A percentile compares a stretch with the other conserved stretches of the same genome.
phyloP scores from a whole-genome alignment of 1,284 basidiomycete species.

The Inonotus obliquus region DNA sequence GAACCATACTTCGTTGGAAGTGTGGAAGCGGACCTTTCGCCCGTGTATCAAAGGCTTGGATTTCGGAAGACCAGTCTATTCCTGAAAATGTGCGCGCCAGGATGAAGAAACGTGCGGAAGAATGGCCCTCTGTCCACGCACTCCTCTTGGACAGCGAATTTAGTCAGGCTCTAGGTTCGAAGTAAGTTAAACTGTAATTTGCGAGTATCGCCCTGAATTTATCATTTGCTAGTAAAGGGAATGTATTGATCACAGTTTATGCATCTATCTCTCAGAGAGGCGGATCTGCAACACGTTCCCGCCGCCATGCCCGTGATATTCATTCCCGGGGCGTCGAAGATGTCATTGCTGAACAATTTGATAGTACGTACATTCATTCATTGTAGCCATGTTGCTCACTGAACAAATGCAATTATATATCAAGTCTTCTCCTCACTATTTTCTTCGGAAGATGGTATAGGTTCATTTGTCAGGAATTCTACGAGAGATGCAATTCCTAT shows the following conservation, averaged over 20 bases:
- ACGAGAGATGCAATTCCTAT: slow-evolving; percentile 22
- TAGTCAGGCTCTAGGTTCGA: neutral
- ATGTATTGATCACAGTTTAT: neutral
- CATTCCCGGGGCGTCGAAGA: neutral
- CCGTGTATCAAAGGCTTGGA: slow-evolving; percentile 40
- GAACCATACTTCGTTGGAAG: slow-evolving; percentile 28
- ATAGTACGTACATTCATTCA: neutral
- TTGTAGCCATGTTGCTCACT: neutral
- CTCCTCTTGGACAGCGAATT: slow-evolving; percentile 41
- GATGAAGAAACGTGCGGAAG: slow-evolving; percentile 33
- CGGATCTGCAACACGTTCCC: neutral
- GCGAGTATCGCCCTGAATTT: neutral
- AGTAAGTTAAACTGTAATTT: neutral
- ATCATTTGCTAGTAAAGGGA: neutral
- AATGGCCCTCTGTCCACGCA: slow-evolving; percentile 35
- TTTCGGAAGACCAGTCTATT: slow-evolving; percentile 38
- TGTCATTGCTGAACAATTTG: neutral
- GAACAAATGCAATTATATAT: neutral
- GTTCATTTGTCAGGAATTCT: neutral
- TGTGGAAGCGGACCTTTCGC: slow-evolving; percentile 48
- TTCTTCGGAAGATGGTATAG: neutral
- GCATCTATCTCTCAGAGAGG: slow-evolving; percentile 1
- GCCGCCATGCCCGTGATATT: slow-evolving; percentile 1
- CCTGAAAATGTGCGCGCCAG: slow-evolving; percentile 29
- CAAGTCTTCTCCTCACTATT: neutral